These are phyloP conservation scores for Mycena haematopus DNA, from an alignment of 768 basidiomycete genomes.

Conservation along the genomic window DNA sequence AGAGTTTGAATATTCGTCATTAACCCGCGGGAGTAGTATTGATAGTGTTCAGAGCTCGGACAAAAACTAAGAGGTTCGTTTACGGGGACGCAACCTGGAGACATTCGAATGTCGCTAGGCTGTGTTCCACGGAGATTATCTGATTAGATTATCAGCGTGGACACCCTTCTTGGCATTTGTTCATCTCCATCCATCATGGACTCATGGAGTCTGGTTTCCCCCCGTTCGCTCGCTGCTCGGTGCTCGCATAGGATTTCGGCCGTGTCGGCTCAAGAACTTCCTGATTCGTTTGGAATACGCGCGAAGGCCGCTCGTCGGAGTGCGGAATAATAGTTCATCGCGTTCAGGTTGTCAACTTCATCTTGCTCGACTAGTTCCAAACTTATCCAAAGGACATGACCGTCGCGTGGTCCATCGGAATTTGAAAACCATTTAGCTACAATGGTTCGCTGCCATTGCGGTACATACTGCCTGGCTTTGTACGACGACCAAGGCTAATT, in stretches of 20 bases:
- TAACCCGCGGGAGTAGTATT: background rate
- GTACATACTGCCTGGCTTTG: background rate
- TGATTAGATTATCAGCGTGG: background rate
- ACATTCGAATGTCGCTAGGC: too few relatives aligned
- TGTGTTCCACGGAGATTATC: too few relatives aligned
- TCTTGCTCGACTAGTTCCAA: too few relatives aligned
- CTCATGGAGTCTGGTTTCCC: too few relatives aligned
- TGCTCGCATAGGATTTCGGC: background rate
- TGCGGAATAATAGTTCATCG: too few relatives aligned
- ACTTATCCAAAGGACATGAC: too few relatives aligned
- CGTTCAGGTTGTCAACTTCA: too few relatives aligned
- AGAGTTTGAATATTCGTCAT: background rate
- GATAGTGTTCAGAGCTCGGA: background rate
- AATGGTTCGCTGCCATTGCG: background rate
- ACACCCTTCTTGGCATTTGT: too few relatives aligned
- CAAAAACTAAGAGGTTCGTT: background rate
- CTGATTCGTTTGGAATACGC: too few relatives aligned
- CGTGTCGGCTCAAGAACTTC: background rate
- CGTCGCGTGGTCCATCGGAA: background rate
- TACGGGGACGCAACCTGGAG: too few relatives aligned
- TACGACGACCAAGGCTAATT: background rate
- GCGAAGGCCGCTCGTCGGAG: too few relatives aligned
- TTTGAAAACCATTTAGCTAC: background rate
- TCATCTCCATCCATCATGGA: too few relatives aligned
- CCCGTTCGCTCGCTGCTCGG: background rate